Percentiles rank a stretch among this genome's conserved stretches.
Conservation (phyloP, 176 grass and related monocot species). For the Hsuehochloa calcarea region DNA sequence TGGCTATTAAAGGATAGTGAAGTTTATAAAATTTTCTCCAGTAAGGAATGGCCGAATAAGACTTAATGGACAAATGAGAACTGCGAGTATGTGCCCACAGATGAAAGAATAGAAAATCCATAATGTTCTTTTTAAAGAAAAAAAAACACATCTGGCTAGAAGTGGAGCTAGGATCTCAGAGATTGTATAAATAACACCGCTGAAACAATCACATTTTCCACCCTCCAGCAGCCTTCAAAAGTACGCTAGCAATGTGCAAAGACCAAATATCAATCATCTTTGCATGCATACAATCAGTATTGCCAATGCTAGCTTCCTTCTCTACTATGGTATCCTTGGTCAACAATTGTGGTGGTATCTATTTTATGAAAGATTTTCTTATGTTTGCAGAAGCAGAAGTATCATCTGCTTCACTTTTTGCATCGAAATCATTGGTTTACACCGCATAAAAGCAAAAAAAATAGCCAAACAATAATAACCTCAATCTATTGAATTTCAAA, state of each 20-base stretch:
- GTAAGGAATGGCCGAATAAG: not conserved
- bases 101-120: not conserved
- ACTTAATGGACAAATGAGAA: not conserved
- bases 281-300: not conserved
- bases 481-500: not conserved
- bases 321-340: conserved; percentile 19
- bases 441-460: conserved; percentile 24
- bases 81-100: not conserved
- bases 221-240: not conserved
- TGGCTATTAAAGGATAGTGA: not conserved
- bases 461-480: conserved; percentile 18
- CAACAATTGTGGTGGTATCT: conserved; percentile 4
- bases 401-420: conserved; percentile 42
- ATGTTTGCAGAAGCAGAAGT: conserved; percentile 8
- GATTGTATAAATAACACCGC: not conserved
- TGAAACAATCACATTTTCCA: not conserved
- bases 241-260: not conserved
- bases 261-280: not conserved
- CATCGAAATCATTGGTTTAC: conserved; percentile 41
- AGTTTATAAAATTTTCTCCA: not conserved
- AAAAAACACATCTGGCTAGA: not conserved
- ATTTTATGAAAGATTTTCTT: conserved; percentile 30
- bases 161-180: not conserved
- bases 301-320: conserved; percentile 22
- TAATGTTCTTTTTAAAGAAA: not conserved